Base-by-base conservation (phyloP, 768 basidiomycete genomes). In the Naganishia antarctica region DNA sequence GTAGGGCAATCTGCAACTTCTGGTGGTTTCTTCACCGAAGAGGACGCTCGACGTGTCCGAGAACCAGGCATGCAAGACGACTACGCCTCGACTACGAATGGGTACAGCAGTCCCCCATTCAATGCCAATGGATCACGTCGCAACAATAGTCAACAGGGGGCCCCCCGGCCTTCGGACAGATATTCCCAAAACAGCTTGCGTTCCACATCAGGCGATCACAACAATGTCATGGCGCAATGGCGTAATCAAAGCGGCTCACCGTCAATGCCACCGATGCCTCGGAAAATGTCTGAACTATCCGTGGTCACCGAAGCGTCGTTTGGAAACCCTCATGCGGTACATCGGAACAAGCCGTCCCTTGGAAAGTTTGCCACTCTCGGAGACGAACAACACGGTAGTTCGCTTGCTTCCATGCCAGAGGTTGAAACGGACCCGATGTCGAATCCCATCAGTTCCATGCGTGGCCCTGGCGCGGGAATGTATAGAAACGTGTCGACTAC, bases 391-490 rank as follows among this genome's bases (percentile, higher is more conserved):
- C 49, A 44, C 25, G 40, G 62, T 25, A 21, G 37, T 28, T 26
- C 25, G 16, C 40, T 63, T 21, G 49, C 62, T n/a, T 31, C 64
- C 11, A 57, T 21, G 1, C 59, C 46, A 16, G 58, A 65, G 29
- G 32, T 44, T 41, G 16, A 70, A 71, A 29, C 64, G 51, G 23
- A 50, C 49, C 45, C 62, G 46, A 25, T 63, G 62, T 18, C 70
- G 53, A 49, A 69, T 45, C 53, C 61, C 60, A 15, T 69, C 66
- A 49, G 64, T 26, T 63, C 63, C 29, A 63, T 46, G 43, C 59
- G 57, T 25, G 53, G 53, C 2, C 37, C 53, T 9, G 53, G 53
- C 21, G 6, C n/a, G 5, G 53, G 53, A 40, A 57, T 57, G 34
- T 37, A 18, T 16, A 57, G 53, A 15, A 57, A 57, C 34, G 37